phyloP scores from a whole-genome alignment of 306 rosid species.

The Lablab purpureus region DNA sequence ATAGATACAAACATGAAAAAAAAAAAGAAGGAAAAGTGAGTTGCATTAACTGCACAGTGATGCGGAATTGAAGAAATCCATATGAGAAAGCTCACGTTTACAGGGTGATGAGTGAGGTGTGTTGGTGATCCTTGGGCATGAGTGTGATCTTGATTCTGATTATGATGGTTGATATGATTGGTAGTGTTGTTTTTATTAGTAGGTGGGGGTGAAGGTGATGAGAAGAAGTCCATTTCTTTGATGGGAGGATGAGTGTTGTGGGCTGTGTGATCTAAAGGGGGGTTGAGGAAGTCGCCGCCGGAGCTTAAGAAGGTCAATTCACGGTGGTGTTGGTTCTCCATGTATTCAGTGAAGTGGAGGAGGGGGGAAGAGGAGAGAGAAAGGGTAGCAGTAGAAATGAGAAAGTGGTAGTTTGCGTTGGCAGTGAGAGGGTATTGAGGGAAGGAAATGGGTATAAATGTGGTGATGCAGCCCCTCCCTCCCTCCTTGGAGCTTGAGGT shows the following conservation, averaged over 20 bases:
- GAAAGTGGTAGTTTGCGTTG: constrained; percentile 15
- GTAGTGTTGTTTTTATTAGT: neutral
- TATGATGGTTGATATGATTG: neutral
- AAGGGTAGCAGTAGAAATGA: neutral
- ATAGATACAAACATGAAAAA: neutral
- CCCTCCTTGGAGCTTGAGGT: constrained; percentile 42
- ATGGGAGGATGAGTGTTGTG: constrained; percentile 23
- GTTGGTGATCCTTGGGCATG: constrained; percentile 28
- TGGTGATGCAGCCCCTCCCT: constrained; percentile 26
- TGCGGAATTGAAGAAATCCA: neutral
- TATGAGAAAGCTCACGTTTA: constrained; percentile 44
- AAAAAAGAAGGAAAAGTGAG: neutral
- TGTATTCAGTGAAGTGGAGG: neutral
- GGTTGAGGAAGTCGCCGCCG: constrained; percentile 13
- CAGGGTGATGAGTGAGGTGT: neutral
- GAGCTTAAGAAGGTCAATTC: constrained; percentile 51
- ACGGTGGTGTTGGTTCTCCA: constrained; percentile 53
- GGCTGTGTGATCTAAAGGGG: neutral
- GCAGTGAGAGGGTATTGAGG: neutral
- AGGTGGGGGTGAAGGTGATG: neutral
- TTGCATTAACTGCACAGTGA: neutral
- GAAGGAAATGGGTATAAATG: constrained; percentile 34
- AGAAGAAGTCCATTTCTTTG: constrained; percentile 61
- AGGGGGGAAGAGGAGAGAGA: neutral
- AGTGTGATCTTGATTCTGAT: neutral